Evolutionary conservation across 1,284 basidiomycete species (phyloP).

Genomic region (Papiliotrema fonsecae): DNA sequence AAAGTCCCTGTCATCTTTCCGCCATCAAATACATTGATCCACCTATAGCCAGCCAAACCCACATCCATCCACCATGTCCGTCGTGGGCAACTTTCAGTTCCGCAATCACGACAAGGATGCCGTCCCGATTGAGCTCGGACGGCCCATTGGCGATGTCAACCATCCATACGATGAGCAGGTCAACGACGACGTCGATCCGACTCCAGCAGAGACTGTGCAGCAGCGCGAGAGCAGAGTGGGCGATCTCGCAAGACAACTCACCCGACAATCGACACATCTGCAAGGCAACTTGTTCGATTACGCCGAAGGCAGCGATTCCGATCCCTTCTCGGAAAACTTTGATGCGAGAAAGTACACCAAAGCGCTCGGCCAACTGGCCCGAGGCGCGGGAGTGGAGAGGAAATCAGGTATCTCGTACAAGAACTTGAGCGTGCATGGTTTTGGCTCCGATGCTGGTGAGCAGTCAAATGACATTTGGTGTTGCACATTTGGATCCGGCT

Average conservation of each 20-base stretch:
- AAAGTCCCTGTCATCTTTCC: too few species aligned
- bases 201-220: background rate
- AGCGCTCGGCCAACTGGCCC: slow-evolving; percentile 32
- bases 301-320: slow-evolving; percentile 41
- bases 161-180: slow-evolving; percentile 3
- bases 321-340: slow-evolving; percentile 50
- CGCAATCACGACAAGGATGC: slow-evolving; percentile 5
- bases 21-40: too few species aligned
- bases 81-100: slow-evolving; percentile 7
- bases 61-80: slow-evolving; percentile 7
- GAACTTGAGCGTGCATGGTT: slow-evolving; percentile 52
- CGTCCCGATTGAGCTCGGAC: background rate
- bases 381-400: slow-evolving; percentile 37
- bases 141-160: background rate
- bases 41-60: too few species aligned
- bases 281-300: slow-evolving; percentile 29
- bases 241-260: slow-evolving; percentile 32
- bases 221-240: slow-evolving; percentile 18
- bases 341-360: slow-evolving; percentile 49
- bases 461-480: background rate
- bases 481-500: too few species aligned
- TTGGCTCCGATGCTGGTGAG: slow-evolving; percentile 47
- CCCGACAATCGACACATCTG: slow-evolving; percentile 19
- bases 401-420: slow-evolving; percentile 50
- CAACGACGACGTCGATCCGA: slow-evolving; percentile 4